Evolutionary conservation across 2,329 filamentous ascomycete species (phyloP), one percentile per base, ranked within the genome.

Genomic region (Microdochium trichocladiopsis): DNA sequence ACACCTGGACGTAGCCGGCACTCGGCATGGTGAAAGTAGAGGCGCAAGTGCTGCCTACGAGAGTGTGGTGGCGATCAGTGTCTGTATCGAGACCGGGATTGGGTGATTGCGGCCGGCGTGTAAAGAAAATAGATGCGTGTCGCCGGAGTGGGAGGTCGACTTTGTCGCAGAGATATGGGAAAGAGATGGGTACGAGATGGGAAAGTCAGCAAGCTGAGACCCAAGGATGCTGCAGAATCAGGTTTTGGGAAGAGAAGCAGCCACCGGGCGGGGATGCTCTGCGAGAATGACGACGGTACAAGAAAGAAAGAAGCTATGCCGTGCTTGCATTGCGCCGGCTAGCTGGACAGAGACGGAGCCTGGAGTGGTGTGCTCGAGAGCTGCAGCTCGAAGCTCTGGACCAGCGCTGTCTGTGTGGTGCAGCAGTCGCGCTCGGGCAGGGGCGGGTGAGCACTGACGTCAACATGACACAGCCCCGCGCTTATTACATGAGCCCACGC

Each of bases 1-100:
- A 90, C 52, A 87, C 88, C 68, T 95, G 91, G 56, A 96, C 82
- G 66, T 94, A 76, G 63, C 77, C 78, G 56, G 77, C 75, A 49
- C 54, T 41, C 52, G 64, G 63, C 65, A 66, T 66, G 23, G 23
- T 28, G 41, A 45, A 16, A 8, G 41, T 18, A 12, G 18, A 8
- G 16, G 10, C 18, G 9, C 18, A 12, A 18, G 11, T 5, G n/a
- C 6, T 41, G 36, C 36, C 41, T 18, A n/a, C 33, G n/a, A n/a
- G n/a, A n/a, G 41, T 45, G 4, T 45, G 12, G 6, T 45, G 5
- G n/a, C n/a, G n/a, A n/a, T n/a, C n/a, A n/a, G n/a, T n/a, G n/a
- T n/a, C n/a, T n/a, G 28, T 33, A 33, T 33, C 8, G 28, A 33
- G 28, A n/a, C n/a, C n/a, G n/a, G n/a, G n/a, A n/a, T n/a, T n/a